Evolutionary conservation across 139 green algal species (phyloP), one percentile per base, ranked within the genome.

Genomic region (Pleodorina starrii): DNA sequence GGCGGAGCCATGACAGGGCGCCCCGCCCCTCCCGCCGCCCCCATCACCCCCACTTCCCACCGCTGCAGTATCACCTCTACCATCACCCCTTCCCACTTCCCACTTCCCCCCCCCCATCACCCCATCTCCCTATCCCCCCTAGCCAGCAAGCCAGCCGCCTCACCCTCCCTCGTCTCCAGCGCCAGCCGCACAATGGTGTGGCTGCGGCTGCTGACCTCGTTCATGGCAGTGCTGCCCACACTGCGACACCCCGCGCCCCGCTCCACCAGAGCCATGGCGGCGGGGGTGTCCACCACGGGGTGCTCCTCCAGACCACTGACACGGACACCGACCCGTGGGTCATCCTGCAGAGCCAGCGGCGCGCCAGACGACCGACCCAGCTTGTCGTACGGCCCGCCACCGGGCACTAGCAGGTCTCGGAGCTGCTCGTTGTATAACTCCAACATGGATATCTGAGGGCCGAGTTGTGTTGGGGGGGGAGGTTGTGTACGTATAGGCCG

Each of bases 401-500:
- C 40, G 40, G 72, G 44, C 27, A 54, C 43, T 27, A 90, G 40
- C 69, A 96, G 75, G 86, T 95, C 93, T 1, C 90, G 72, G 11
- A 96, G 90, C 68, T 92, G 72, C 84, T 97, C 95, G 72, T 96
- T 96, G 90, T 97, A 97, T 23, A 97, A 94, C 90, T 97, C 95
- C 27, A 97, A 78, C 54, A 94, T 95, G 29, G 93, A 94, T 25
- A 96, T 36, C 38, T 92, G 84, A n/a, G n/a, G n/a, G n/a, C n/a
- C n/a, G n/a, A n/a, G n/a, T n/a, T n/a, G n/a, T n/a, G n/a, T n/a
- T n/a, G n/a, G n/a, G n/a, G n/a, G n/a, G n/a, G n/a, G n/a, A n/a
- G n/a, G n/a, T n/a, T n/a, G n/a, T n/a, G n/a, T n/a, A n/a, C n/a
- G n/a, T n/a, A n/a, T n/a, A n/a, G n/a, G n/a, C n/a, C n/a, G n/a